Percentiles rank a stretch among this genome's conserved stretches.
Conservation (phyloP, 2,329 filamentous ascomycete genomes). For the Fusarium compactum region DNA sequence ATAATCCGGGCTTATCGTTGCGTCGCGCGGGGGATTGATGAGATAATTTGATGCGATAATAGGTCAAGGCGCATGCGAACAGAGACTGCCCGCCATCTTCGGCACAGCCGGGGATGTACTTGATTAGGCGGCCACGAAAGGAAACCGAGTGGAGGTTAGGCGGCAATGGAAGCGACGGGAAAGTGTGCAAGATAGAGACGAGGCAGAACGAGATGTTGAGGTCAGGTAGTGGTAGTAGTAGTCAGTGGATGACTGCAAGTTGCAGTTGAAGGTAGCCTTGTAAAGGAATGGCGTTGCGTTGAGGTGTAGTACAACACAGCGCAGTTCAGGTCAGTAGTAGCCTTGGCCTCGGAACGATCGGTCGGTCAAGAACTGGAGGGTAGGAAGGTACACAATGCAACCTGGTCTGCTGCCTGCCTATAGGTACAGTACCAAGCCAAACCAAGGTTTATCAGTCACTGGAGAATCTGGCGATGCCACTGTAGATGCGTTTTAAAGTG, state of each 20-base stretch:
- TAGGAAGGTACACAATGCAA: conserved; percentile 7
- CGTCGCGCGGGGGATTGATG: conserved; percentile 16
- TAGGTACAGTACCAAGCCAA: conserved; percentile 11
- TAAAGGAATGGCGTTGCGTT: conserved; percentile 21
- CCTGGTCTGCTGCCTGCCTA: conserved; percentile 1
- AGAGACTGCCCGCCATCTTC: conserved; percentile 48
- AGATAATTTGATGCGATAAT: conserved; percentile 34
- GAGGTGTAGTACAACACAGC: conserved; percentile 17
- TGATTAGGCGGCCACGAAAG: conserved; percentile 24
- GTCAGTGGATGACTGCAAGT: conserved; percentile 21
- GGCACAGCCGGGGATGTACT: conserved; percentile 45
- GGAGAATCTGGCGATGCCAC: conserved; percentile 34
- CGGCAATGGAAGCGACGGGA: conserved; percentile 28
- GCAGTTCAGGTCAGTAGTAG: not conserved
- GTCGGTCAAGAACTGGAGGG: conserved; percentile 42
- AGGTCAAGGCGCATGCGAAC: conserved; percentile 45
- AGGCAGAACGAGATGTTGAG: conserved; percentile 7
- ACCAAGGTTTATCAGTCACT: conserved; percentile 16
- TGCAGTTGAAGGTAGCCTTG: conserved; percentile 24
- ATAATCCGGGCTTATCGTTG: conserved; percentile 28
- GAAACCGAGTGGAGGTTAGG: conserved; percentile 22
- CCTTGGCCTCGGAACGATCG: conserved; percentile 45
- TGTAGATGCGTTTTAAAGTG: conserved; percentile 39
- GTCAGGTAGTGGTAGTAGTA: not conserved
- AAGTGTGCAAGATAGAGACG: conserved; percentile 21